Evolutionary conservation across 2,329 filamentous ascomycete genomes (phyloP), one percentile per base, ranked within the genome.

Genomic region (Leptosphaerulina australis): DNA sequence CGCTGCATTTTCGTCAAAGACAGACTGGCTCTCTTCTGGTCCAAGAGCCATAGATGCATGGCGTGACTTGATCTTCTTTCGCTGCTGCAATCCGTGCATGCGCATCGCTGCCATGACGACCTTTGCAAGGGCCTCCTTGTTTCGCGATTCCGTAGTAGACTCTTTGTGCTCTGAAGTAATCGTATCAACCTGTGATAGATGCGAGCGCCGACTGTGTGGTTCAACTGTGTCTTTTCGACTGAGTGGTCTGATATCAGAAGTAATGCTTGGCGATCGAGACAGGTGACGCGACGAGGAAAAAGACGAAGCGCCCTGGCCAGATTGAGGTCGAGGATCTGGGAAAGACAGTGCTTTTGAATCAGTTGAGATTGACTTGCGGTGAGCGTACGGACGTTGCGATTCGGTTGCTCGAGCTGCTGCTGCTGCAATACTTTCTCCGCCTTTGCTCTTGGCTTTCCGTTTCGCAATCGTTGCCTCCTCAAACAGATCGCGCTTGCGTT

Each of bases 101-200:
- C 79, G 77, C 78, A 82, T 79, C 3, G 77, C 79, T 5, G 79
- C 76, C 76, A 81, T 78, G 18, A 81, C 75, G 4, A 79, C 69
- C n/a, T 76, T 71, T 0, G 77, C 76, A 3, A 82, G 66, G 2
- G 74, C 63, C n/a, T 79, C 76, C 51, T 80, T 81, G 61, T 82
- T 82, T n/a, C 69, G 58, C 3, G 65, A 65, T 41, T 76, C 72
- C 2, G 63, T 68, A 0, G 66, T 69, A 2, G 68, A 65, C 20
- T 73, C 70, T 38, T 69, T 67, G 1, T 66, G 52, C 8, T 66
- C 61, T 3, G 57, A 36, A 2, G 67, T 53, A 4, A 70, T 50
- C 5, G 67, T 73, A n/a, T 63, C 62, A 4, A 75, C 70, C 5
- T 66, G 64, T 0, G 67, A 72, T 7, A 74, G 50, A 7, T 60